Evolutionary conservation across 495 filamentous ascomycete species (phyloP), one percentile per base, ranked within the genome.

Genomic region (Glonium stellatum): DNA sequence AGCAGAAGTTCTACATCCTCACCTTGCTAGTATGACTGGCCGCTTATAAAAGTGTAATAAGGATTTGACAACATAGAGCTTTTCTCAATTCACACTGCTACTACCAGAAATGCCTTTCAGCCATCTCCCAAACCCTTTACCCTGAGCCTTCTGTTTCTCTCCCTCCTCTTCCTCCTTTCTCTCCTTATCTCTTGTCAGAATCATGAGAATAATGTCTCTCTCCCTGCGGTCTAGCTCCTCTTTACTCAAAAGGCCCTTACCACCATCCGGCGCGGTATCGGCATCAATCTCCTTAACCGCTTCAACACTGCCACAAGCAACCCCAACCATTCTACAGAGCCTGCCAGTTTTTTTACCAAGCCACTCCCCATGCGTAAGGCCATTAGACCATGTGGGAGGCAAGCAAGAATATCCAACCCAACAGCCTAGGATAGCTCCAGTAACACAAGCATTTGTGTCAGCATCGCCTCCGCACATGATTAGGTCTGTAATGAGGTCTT

Each of bases 401-500:
- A 79, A 55, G 1, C 56, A 64, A 25, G 55, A 62, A 59, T 75
- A 76, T 8, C 77, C 78, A 21, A 78, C 42, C 59, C 69, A 76
- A 4, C 64, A 72, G 0, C 78, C 78, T 10, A 79, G 34, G 1
- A 80, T 51, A 0, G 76, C 76, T 0, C 76, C 77, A 1, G 76
- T 76, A 61, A 75, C 73, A 50, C 73, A 78, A 10, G 73, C 77
- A 61, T 80, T 80, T 0, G 78, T 80, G 47, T 80, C 78, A 4
- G 77, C 75, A 60, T 80, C 78, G 0, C 78, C 78, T 6, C 75
- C 78, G 11, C 70, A 55, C 75, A 78, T 77, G 47, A 78, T 68
- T 25, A 80, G 63, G 18, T 76, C 67, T 10, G 73, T 75, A 4
- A 77, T 74, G 25, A 77, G 57, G 19, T 69, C 54, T 53, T 78